A percentile compares a stretch with the other conserved stretches of the same genome.
phyloP scores from a whole-genome alignment of 129 eudicot species.

The Arctium lappa region DNA sequence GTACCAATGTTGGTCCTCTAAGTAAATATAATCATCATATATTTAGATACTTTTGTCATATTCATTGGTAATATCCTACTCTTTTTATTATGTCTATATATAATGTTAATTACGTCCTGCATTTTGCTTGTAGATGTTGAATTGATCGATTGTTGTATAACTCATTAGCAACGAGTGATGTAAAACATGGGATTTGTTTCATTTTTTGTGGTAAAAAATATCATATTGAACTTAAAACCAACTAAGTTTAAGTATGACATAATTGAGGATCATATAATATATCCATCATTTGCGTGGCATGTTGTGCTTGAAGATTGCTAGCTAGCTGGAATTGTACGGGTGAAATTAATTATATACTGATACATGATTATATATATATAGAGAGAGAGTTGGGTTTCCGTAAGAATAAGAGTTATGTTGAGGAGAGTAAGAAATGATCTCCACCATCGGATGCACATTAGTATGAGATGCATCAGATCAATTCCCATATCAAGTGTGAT shows the following conservation, averaged over 20 bases:
- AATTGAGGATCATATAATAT: neutral
- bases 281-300: too few species aligned
- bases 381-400: too few species aligned
- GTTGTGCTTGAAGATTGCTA: too few species aligned
- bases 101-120: too few species aligned
- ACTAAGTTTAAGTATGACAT: neutral
- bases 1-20: slow-evolving; percentile 37
- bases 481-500: too few species aligned
- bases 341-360: too few species aligned
- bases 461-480: too few species aligned
- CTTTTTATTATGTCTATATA: neutral
- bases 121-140: neutral
- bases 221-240: neutral
- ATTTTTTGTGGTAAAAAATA: neutral
- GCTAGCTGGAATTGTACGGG: too few species aligned
- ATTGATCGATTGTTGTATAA: neutral
- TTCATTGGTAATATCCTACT: neutral
- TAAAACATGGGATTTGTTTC: neutral
- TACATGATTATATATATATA: too few species aligned
- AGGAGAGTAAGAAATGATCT: too few species aligned
- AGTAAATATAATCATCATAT: slow-evolving; percentile 8
- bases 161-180: neutral
- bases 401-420: too few species aligned
- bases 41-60: slow-evolving; percentile 11
- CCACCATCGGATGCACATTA: too few species aligned